A percentile compares a stretch with the other conserved stretches of the same genome.
These are phyloP conservation scores for Samsoniella hepiali DNA, from an alignment of 2,329 filamentous ascomycete species.

Conservation along the genomic window DNA sequence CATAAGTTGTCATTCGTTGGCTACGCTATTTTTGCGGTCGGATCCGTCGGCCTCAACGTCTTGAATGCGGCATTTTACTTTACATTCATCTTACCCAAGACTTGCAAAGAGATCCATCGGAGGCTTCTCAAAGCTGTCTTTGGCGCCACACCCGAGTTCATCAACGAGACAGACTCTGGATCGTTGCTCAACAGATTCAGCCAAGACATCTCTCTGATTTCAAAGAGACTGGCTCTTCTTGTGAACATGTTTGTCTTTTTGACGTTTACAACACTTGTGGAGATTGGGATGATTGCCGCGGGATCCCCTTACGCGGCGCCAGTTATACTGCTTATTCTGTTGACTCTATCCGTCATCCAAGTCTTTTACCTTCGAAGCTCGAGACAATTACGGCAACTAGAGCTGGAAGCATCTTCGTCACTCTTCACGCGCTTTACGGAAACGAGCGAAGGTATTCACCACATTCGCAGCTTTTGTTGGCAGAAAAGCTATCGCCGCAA, in stretches of 20 bases:
- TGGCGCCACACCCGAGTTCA: neutral
- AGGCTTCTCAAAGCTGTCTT: neutral
- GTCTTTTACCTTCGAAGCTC: constrained; percentile 44
- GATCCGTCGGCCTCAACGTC: no score
- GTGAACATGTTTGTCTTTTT: neutral
- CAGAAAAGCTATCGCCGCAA: constrained; percentile 33
- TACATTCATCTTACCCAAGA: no score
- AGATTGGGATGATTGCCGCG: constrained; percentile 28
- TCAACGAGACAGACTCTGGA: neutral
- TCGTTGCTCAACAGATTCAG: constrained; percentile 6
- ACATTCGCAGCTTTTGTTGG: constrained; percentile 27
- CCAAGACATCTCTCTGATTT: constrained; percentile 9
- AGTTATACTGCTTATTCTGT: constrained; percentile 36
- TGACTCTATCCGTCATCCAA: constrained; percentile 22
- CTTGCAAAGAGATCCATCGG: no score
- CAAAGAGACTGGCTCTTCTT: neutral
- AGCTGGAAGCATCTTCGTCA: constrained; percentile 49
- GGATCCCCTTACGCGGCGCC: constrained; percentile 20
- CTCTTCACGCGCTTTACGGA: constrained; percentile 41
- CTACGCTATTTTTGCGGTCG: no score
- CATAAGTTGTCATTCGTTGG: no score
- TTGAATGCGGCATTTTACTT: no score
- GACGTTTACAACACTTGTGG: constrained; percentile 22
- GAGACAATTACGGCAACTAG: constrained; percentile 51
- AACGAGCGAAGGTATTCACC: constrained; percentile 27